Percentiles rank a stretch among this genome's conserved stretches.
Evolutionary conservation across 176 grass and related monocot species (phyloP).

Genomic region (Carex pumila): DNA sequence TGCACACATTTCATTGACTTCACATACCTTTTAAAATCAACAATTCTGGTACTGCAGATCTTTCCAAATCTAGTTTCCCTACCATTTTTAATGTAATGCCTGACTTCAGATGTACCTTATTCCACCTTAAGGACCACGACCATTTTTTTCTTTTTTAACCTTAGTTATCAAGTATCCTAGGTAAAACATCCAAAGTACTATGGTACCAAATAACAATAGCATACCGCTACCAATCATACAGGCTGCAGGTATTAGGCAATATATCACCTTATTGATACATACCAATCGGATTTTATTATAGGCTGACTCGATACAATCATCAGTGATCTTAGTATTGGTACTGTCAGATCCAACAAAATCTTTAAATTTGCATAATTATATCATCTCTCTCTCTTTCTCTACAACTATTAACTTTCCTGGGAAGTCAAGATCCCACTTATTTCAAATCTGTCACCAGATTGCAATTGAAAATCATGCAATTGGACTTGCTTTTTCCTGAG

Average conservation of each 20-base stretch:
- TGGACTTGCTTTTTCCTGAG: conserved; percentile 37
- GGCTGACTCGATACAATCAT: background rate
- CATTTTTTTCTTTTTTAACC: background rate
- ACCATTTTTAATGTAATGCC: background rate
- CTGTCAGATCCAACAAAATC: background rate
- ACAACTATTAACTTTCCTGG: conserved; percentile 25
- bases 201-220: background rate
- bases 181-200: background rate
- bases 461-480: conserved; percentile 26
- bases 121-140: background rate
- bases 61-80: background rate
- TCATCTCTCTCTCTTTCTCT: no score
- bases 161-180: background rate
- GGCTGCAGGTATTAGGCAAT: background rate
- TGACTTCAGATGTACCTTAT: background rate
- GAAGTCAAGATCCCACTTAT: conserved; percentile 37
- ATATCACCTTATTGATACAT: no score
- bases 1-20: background rate
- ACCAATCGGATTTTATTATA: background rate
- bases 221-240: background rate
- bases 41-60: background rate
- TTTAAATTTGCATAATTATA: background rate
- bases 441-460: conserved; percentile 35
- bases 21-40: background rate
- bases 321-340: background rate